Evolutionary conservation across 345 rosid species (phyloP).

Genomic region (Stellera chamaejasme): DNA sequence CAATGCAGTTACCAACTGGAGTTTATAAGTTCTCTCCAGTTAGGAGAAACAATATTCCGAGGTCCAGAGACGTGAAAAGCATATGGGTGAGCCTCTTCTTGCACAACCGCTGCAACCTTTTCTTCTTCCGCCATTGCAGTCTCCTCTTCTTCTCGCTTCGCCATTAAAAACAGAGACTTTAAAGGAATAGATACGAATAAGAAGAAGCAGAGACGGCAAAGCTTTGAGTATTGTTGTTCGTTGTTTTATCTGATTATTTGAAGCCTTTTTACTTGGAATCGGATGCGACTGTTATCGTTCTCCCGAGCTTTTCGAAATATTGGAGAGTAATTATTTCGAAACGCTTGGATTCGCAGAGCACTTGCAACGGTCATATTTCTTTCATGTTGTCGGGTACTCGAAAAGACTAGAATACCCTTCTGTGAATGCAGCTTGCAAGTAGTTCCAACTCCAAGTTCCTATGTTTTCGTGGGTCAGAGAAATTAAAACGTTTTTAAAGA

Average conservation of each 20-base stretch:
- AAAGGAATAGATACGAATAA: background rate
- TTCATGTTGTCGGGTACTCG: conserved; percentile 22
- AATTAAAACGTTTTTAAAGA: no score
- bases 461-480: no score
- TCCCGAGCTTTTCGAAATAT: conserved; percentile 1
- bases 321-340: conserved; percentile 22
- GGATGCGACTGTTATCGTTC: conserved; percentile 12
- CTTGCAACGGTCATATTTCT: conserved; percentile 58
- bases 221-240: no score
- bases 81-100: conserved; percentile 62
- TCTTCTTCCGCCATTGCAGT: conserved; percentile 15
- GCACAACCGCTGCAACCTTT: conserved; percentile 18
- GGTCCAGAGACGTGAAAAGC: conserved; percentile 95
- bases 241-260: conserved; percentile 8
- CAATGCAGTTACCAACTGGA: conserved; percentile 68
- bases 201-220: conserved; percentile 3
- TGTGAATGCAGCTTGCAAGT: background rate
- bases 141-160: conserved; percentile 32
- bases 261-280: conserved; percentile 7
- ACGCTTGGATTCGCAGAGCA: conserved; percentile 28
- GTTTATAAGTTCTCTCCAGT: conserved; percentile 90
- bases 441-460: no score
- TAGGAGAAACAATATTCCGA: conserved; percentile 74
- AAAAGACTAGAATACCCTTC: conserved; percentile 23
- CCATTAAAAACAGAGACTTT: conserved; percentile 17